Base-by-base conservation (phyloP, 805 yeast species). In the Nakazawaea molendinolei region DNA sequence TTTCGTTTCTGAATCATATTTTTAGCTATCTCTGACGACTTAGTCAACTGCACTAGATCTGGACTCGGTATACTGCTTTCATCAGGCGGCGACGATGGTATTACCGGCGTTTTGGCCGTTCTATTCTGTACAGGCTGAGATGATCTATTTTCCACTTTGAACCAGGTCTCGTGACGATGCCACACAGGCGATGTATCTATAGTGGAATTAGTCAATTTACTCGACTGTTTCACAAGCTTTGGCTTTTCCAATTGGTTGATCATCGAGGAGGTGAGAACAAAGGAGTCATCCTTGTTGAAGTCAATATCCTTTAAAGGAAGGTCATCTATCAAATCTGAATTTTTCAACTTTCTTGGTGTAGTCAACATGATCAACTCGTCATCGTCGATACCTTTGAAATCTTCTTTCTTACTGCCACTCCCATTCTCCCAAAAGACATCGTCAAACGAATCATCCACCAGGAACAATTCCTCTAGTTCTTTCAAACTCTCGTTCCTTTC, bases 101-200 rank as follows among this genome's bases (percentile, higher is more conserved):
- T 18, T 4, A 29, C 19, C 10, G 38, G 38, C 1, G 23, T 35
- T 28, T 19, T 17, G 7, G 22, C 8, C 23, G 12, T 35, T 12
- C 16, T 22, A 8, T 10, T 23, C 14, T 16, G 12, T 12, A 34
- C 18, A 4, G 20, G 32, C 4, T 31, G 31, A 9, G 37, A 34
- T 4, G 31, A 26, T 12, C n/a, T 15, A 13, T 27, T 13, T 16
- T 20, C 23, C 20, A 34, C 32, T 9, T 34, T 34, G 8, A 12
- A 16, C 37, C 37, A 34, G 6, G 37, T 34, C 19, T 34, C 37
- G 22, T 26, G 24, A 5, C 37, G 19, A 28, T 34, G 37, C 37
- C 37, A 34, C 16, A 28, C 21, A 8, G 37, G 37, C 3, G 37
- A 34, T n/a, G 32, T 27, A 21, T 34, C 37, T 9, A 27, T 15